A percentile compares a stretch with the other conserved stretches of the same genome.
These are phyloP conservation scores for Spatholobus suberectus DNA, from an alignment of 306 rosid genomes.

Conservation along the genomic window DNA sequence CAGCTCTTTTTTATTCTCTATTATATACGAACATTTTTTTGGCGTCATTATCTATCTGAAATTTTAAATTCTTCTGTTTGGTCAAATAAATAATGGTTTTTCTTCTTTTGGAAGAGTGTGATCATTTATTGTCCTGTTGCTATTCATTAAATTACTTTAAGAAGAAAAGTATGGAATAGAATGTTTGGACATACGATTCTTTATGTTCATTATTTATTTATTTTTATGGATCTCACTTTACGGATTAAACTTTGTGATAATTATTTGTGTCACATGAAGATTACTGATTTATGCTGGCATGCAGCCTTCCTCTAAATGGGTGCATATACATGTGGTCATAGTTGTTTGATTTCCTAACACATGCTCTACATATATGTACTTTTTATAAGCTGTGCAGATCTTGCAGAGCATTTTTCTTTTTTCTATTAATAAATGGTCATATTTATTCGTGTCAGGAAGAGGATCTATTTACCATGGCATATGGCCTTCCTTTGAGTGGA, in stretches of 20 bases:
- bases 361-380: constrained; percentile 4
- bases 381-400: constrained; percentile 12
- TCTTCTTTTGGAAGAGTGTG: constrained; percentile 26
- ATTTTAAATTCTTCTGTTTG: constrained; percentile 2
- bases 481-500: constrained; percentile 89
- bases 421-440: constrained; percentile 2
- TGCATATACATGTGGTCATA: background rate
- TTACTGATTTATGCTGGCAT: background rate
- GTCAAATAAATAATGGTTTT: constrained; percentile 3
- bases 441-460: constrained; percentile 80
- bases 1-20: constrained; percentile 47
- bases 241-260: constrained; percentile 10
- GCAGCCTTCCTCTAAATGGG: constrained; percentile 33
- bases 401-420: background rate
- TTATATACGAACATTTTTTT: background rate
- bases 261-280: background rate
- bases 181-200: constrained; percentile 33
- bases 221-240: constrained; percentile 23
- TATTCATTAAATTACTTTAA: constrained; percentile 1
- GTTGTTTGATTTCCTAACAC: constrained; percentile 25
- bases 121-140: background rate
- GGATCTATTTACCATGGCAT: constrained; percentile 88
- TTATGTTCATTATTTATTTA: constrained; percentile 2
- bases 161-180: constrained; percentile 18
- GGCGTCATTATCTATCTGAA: background rate